These are phyloP conservation scores for Coemansia furcata DNA, from an alignment of 192 early-diverging fungal genomes.

Conservation along the genomic window DNA sequence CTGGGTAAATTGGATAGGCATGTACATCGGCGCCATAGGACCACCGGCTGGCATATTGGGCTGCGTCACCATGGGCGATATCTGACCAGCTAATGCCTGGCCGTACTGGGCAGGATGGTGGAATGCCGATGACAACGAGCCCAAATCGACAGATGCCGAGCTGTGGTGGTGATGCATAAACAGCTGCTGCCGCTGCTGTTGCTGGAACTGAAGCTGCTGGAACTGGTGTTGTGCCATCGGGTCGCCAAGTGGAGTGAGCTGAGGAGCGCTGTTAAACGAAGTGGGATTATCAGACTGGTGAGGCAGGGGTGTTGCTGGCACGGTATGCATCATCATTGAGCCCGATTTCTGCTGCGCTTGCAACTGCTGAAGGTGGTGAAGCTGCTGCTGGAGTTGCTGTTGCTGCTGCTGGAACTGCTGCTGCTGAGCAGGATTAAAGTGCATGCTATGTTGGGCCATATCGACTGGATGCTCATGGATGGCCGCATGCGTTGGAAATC, in stretches of 20 bases:
- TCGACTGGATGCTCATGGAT: slow-evolving; percentile 12
- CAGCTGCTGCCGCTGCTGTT: slow-evolving; percentile 5
- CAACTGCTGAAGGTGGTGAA: slow-evolving; percentile 18
- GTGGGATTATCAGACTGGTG: background rate
- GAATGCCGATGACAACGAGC: slow-evolving; percentile 32
- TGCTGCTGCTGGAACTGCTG: slow-evolving; percentile 9
- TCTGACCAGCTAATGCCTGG: slow-evolving; percentile 29
- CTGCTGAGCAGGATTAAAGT: slow-evolving; percentile 3
- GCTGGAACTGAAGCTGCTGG: slow-evolving; percentile 3
- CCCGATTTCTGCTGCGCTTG: slow-evolving; percentile 11
- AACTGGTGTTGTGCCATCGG: slow-evolving; percentile 14
- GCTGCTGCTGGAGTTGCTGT: slow-evolving; percentile 14
- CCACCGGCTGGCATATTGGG: slow-evolving; percentile 2
- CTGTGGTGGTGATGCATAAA: slow-evolving; percentile 25
- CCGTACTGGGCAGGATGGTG: slow-evolving; percentile 21
- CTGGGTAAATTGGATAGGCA: slow-evolving; percentile 2
- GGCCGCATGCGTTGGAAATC: slow-evolving; percentile 9
- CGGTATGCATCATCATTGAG: slow-evolving; percentile 8
- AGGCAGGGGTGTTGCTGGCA: slow-evolving; percentile 30
- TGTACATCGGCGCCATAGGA: slow-evolving; percentile 10
- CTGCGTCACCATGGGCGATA: slow-evolving; percentile 19
- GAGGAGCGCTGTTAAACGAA: background rate
- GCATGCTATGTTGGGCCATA: slow-evolving; percentile 10
- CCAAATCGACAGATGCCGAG: slow-evolving; percentile 32
- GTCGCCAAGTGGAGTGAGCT: slow-evolving; percentile 16